A percentile compares a stretch with the other conserved stretches of the same genome.
phyloP scores from a whole-genome alignment of 768 basidiomycete species.

The Austroboletus festivus region DNA sequence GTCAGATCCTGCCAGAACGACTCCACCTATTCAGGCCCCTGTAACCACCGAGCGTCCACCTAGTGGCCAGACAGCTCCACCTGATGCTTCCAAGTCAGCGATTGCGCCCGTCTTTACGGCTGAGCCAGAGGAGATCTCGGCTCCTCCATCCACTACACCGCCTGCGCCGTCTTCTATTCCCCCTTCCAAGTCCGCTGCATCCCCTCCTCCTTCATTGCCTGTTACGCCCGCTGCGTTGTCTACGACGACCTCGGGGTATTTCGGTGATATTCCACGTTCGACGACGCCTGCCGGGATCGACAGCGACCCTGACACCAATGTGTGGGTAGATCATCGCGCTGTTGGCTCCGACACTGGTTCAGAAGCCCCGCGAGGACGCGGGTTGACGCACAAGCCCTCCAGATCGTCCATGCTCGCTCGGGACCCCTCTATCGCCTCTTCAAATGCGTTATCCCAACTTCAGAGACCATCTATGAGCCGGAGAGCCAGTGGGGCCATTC shows the following conservation, averaged over 20 bases:
- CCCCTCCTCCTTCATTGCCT: constrained; percentile 20
- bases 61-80: too few species aligned
- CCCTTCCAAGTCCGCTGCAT: constrained; percentile 16
- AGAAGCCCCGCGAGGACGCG: constrained; percentile 20
- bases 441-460: constrained; percentile 15
- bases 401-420: constrained; percentile 24
- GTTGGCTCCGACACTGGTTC: constrained; percentile 20
- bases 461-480: constrained; percentile 26
- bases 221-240: constrained; percentile 23
- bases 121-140: constrained; percentile 40
- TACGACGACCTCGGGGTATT: constrained; percentile 13
- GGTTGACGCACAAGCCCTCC: constrained; percentile 17
- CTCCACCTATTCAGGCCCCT: constrained; percentile 12
- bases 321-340: constrained; percentile 27
- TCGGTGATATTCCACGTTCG: constrained; percentile 25
- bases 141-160: constrained; percentile 3
- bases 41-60: not conserved
- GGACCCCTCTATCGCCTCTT: constrained; percentile 26
- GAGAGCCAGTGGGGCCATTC: constrained; percentile 24
- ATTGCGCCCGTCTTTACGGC: constrained; percentile 48
- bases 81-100: constrained; percentile 30
- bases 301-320: constrained; percentile 21
- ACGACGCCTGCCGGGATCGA: constrained; percentile 23
- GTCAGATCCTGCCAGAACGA: constrained; percentile 11
- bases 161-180: constrained; percentile 14